Evolutionary conservation across 2,329 filamentous ascomycete species (phyloP).

Genomic region (Sarocladium kiliense): DNA sequence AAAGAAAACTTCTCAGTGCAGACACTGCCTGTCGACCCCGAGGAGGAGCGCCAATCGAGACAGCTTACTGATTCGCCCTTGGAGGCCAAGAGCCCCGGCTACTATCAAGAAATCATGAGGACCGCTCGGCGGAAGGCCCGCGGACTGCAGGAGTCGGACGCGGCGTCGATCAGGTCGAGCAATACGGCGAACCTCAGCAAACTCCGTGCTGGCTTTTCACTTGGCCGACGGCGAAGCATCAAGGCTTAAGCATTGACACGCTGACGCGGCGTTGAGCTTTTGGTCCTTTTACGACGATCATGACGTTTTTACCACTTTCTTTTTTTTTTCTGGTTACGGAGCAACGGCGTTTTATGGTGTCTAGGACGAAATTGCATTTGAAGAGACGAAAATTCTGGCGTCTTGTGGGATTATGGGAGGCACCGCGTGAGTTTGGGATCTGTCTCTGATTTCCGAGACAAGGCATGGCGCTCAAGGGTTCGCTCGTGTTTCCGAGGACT

Average conservation of each 20-base stretch:
- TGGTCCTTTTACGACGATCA: neutral
- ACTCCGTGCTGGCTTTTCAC: conserved; percentile 24
- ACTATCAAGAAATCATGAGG: conserved; percentile 43
- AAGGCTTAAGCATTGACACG: conserved; percentile 21
- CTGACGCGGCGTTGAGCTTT: neutral
- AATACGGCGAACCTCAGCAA: neutral
- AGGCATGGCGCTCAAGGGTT: neutral
- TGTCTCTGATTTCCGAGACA: conserved; percentile 5
- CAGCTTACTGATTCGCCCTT: neutral
- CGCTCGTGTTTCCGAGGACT: neutral
- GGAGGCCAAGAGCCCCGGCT: conserved; percentile 23
- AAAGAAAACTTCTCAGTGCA: conserved; percentile 26
- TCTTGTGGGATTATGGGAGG: conserved; percentile 1
- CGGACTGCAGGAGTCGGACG: conserved; percentile 13
- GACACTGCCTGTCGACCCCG: conserved; percentile 23
- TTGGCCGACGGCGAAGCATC: conserved; percentile 35
- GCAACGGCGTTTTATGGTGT: conserved; percentile 13
- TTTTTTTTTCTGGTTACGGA: neutral
- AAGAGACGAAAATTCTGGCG: neutral
- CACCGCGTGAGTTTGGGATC: neutral
- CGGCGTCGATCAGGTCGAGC: conserved; percentile 17
- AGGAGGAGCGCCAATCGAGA: conserved; percentile 17
- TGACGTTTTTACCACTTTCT: neutral
- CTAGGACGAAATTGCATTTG: neutral
- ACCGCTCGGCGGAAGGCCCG: conserved; percentile 36